Evolutionary conservation across 768 basidiomycete species (phyloP).

Genomic region (Mycena filopes): DNA sequence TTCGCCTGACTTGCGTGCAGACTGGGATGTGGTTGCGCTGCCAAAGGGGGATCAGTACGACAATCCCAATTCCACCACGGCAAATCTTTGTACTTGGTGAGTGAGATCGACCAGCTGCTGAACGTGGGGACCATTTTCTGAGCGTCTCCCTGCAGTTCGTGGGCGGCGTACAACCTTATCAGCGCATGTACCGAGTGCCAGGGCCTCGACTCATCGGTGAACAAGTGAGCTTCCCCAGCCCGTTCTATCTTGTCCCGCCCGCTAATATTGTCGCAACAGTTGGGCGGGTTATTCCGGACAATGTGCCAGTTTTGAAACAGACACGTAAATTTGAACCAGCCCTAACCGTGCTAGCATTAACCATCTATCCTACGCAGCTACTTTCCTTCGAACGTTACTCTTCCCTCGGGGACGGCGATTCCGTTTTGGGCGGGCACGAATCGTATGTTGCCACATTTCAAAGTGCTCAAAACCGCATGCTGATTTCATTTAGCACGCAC

Average conservation of each 20-base stretch:
- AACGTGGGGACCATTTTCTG: neutral
- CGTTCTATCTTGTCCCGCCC: neutral
- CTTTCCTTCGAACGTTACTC: slow-evolving; percentile 52
- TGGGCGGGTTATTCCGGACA: slow-evolving; percentile 36
- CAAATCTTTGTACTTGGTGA: slow-evolving; percentile 52
- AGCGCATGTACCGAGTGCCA: slow-evolving; percentile 65
- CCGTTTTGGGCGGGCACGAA: slow-evolving; percentile 60
- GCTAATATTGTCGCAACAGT: slow-evolving; percentile 18
- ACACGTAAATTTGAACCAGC: slow-evolving; percentile 30
- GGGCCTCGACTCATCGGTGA: slow-evolving; percentile 37
- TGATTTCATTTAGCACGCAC: slow-evolving; percentile 44
- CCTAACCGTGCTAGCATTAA: neutral
- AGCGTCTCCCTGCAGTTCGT: slow-evolving; percentile 51
- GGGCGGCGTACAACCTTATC: slow-evolving; percentile 66
- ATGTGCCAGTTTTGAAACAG: slow-evolving; percentile 21
- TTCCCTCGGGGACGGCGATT: slow-evolving; percentile 47
- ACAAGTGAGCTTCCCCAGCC: slow-evolving; percentile 42
- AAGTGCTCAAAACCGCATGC: slow-evolving; percentile 12
- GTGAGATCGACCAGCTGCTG: slow-evolving; percentile 11
- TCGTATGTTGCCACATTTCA: slow-evolving; percentile 49
- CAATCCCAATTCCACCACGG: slow-evolving; percentile 36
- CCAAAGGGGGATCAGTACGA: slow-evolving; percentile 31
- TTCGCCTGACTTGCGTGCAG: slow-evolving; percentile 34
- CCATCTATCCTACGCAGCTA: slow-evolving; percentile 39
- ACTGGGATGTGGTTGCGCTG: slow-evolving; percentile 41